Evolutionary conservation across 2,329 filamentous ascomycete species (phyloP).

Genomic region (Furcasterigmium furcatum): DNA sequence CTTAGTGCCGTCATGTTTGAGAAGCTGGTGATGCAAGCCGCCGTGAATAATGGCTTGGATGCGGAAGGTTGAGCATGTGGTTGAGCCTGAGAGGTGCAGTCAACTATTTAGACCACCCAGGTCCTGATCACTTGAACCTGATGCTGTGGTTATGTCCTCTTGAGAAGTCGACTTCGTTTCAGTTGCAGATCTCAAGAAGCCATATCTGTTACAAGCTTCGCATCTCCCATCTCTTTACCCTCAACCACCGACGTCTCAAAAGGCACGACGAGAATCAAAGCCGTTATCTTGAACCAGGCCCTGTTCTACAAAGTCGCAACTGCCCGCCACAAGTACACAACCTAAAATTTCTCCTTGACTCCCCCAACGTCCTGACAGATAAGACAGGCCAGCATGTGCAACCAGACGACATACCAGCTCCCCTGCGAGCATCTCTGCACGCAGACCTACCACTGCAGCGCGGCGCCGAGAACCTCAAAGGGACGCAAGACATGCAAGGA

Average conservation of each 20-base stretch:
- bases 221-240: too few species aligned
- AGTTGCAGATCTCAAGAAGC: too few species aligned
- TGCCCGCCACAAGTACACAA: not conserved
- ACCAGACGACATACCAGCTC: constrained; percentile 45
- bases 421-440: constrained; percentile 48
- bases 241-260: too few species aligned
- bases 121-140: too few species aligned
- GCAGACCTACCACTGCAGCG: constrained; percentile 39
- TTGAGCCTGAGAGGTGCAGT: not conserved
- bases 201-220: too few species aligned
- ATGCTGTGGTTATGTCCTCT: too few species aligned
- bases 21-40: not conserved
- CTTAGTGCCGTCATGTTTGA: not conserved
- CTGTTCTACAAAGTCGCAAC: not conserved
- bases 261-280: not conserved
- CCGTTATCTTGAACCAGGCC: too few species aligned
- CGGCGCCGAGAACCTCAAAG: constrained; percentile 25
- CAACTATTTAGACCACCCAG: not conserved
- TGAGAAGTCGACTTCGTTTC: too few species aligned
- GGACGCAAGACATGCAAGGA: constrained; percentile 36
- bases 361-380: not conserved
- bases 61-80: not conserved
- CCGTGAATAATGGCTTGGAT: too few species aligned
- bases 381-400: constrained; percentile 42
- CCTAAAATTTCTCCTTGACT: not conserved